phyloP scores from a whole-genome alignment of 441 rosid genomes.

The Dalechampia spathulata region DNA sequence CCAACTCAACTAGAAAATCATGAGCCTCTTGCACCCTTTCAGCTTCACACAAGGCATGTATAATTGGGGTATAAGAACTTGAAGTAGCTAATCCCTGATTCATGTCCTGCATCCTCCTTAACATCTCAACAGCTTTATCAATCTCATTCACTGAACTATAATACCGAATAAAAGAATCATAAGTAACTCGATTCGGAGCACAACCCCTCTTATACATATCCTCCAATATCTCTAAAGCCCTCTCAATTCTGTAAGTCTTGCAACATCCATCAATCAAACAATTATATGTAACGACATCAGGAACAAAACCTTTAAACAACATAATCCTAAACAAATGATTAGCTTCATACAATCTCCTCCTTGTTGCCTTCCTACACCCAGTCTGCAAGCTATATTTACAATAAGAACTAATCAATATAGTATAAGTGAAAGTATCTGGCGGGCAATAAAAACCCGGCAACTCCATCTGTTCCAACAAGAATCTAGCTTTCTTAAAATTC shows the following conservation, averaged over 20 bases:
- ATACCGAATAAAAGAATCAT: conserved; percentile 72
- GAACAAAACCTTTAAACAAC: conserved; percentile 30
- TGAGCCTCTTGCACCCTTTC: conserved; percentile 49
- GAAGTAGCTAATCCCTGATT: conserved; percentile 55
- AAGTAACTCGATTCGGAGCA: conserved; percentile 60
- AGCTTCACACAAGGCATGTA: conserved; percentile 71
- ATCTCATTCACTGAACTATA: conserved; percentile 69
- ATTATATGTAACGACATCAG: conserved; percentile 78
- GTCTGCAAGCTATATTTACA: conserved; percentile 74
- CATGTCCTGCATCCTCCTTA: conserved; percentile 61
- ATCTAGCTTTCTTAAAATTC: conserved; percentile 71
- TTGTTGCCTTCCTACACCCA: conserved; percentile 66
- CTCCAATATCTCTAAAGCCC: conserved; percentile 71
- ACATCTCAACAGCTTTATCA: conserved; percentile 65
- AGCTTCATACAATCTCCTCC: conserved; percentile 83
- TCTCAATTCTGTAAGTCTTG: conserved; percentile 57
- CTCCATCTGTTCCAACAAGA: conserved; percentile 73
- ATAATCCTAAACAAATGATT: conserved; percentile 74
- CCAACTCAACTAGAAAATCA: conserved; percentile 56
- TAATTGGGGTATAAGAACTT: conserved; percentile 63
- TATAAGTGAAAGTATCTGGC: conserved; percentile 60
- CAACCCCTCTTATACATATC: conserved; percentile 71
- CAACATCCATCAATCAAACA: conserved; percentile 90
- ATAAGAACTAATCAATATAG: conserved; percentile 65
- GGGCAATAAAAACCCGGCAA: conserved; percentile 77